A percentile compares a stretch with the other conserved stretches of the same genome.
Conservation (phyloP, 768 basidiomycete species). For the Guyanaporus albipodus region DNA sequence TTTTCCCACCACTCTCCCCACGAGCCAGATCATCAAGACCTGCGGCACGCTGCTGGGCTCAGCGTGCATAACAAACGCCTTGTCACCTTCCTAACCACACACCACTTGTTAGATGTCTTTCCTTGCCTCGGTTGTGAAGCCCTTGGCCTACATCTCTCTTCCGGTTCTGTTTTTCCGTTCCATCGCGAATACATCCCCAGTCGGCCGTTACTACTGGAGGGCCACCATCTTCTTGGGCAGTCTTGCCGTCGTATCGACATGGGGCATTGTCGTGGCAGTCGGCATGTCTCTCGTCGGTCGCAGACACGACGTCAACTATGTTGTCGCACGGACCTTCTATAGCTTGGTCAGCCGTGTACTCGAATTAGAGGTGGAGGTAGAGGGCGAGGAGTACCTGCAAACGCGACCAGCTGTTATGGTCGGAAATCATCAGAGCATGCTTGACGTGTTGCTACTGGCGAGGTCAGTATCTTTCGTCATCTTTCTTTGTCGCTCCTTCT, state of each 20-base stretch:
- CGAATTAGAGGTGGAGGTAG: slow-evolving; percentile 69
- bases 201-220: slow-evolving; percentile 69
- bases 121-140: slow-evolving; percentile 56
- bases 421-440: slow-evolving; percentile 90
- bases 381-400: slow-evolving; percentile 79
- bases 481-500: slow-evolving; percentile 13
- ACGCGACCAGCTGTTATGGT: slow-evolving; percentile 73
- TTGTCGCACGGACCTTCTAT: slow-evolving; percentile 85
- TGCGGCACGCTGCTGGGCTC: slow-evolving; percentile 23
- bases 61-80: slow-evolving; percentile 21
- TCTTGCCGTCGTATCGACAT: slow-evolving; percentile 64
- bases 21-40: slow-evolving; percentile 11
- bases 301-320: slow-evolving; percentile 74
- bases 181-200: slow-evolving; percentile 51
- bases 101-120: slow-evolving; percentile 52
- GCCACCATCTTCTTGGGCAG: slow-evolving; percentile 69
- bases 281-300: slow-evolving; percentile 64
- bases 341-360: slow-evolving; percentile 55
- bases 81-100: slow-evolving; percentile 10
- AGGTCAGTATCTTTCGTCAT: slow-evolving; percentile 46
- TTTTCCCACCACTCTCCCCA: slow-evolving; percentile 32
- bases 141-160: slow-evolving; percentile 73
- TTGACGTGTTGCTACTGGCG: slow-evolving; percentile 81
- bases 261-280: slow-evolving; percentile 65
- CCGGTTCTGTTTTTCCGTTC: slow-evolving; percentile 64